Base-by-base conservation (phyloP, 306 rosid genomes). In the Pyrus communis region DNA sequence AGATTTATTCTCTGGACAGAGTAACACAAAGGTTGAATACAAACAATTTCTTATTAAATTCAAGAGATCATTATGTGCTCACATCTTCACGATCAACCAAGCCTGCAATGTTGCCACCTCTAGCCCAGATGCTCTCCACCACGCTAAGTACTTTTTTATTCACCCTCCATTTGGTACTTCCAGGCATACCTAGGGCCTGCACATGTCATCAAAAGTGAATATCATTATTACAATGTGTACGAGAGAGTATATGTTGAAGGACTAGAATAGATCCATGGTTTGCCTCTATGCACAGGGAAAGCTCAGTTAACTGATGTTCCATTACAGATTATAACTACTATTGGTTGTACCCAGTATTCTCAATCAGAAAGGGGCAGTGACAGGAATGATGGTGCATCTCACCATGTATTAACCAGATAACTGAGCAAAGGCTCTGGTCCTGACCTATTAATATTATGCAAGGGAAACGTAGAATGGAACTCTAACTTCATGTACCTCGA, bases 131-230 rank as follows among this genome's bases (percentile, higher is more conserved):
- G 82, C 89, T 78, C 85, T 92, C 96, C 73, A 89, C 91, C 80
- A 92, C 89, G 18, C 75, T 83, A 68, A 90, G 88, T 59, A 92
- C 83, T 83, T 80, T 92, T 83, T 75, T 88, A 75, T 90, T 92
- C 52, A 92, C 77, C 87, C 92, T 81, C 97, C 97, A 92, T 76
- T 92, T 92, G 82, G 96, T 89, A 82, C 73, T 89, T 67, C 97
- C 93, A 73, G 89, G 97, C 87, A 90, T 65, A 82, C 90, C 97
- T 77, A 92, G 86, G 65, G 97, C 93, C 97, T 90, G 86, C 15
- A 62, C 76, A 84, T 28, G 67, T 52, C 25, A 65, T 35, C 70
- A 38, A 75, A 77, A 22, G 57, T 5, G 33, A 67, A 69, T 43
- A 68, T 70, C 45, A 58, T n/a, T 19, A 27, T 33, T 72, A 57